phyloP scores from a whole-genome alignment of 2,329 filamentous ascomycete species.

The Fusarium haematococcum region DNA sequence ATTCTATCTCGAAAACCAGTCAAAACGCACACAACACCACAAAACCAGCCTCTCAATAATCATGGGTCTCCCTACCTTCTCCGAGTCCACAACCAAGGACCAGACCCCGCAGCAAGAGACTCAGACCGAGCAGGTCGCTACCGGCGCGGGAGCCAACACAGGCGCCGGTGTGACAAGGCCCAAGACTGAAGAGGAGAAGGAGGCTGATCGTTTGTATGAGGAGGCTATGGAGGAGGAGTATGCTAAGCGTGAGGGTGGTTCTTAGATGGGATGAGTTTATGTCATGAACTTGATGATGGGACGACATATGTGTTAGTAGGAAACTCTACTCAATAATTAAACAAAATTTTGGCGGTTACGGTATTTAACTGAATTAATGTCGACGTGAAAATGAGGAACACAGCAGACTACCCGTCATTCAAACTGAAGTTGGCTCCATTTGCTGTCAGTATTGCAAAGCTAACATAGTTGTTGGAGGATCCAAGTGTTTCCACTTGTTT shows the following conservation, averaged over 20 bases:
- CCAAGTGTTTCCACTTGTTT: not conserved
- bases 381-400: not conserved
- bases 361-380: too few species aligned
- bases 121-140: conserved; percentile 36
- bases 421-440: not conserved
- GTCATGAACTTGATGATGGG: not conserved
- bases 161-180: conserved; percentile 60
- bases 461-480: not conserved
- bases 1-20: not conserved
- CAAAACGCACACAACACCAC: not conserved
- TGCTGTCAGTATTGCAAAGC: not conserved
- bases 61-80: conserved; percentile 47
- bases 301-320: not conserved
- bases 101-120: conserved; percentile 25
- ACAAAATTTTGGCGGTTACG: not conserved
- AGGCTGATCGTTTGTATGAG: conserved; percentile 63
- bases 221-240: conserved; percentile 68
- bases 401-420: not conserved
- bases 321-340: not conserved
- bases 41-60: not conserved
- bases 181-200: conserved; percentile 62
- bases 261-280: conserved; percentile 44
- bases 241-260: conserved; percentile 65
- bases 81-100: conserved; percentile 15
- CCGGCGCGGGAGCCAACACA: conserved; percentile 61